These are phyloP conservation scores for Phascolomyces articulosus DNA, from an alignment of 371 early-diverging fungal species.

Conservation along the genomic window DNA sequence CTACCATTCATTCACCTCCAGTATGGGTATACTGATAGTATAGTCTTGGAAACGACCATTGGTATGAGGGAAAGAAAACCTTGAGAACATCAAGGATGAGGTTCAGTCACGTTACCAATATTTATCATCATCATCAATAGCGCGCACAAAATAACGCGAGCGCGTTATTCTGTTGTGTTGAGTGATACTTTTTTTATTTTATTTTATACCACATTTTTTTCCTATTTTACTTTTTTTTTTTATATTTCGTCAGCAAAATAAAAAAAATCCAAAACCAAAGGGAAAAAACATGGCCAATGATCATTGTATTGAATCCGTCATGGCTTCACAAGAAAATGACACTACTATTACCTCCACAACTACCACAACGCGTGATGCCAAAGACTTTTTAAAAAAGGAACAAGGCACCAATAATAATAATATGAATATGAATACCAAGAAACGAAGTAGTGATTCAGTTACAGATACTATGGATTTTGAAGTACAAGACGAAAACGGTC, in stretches of 20 bases:
- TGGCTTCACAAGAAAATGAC: constrained; percentile 1
- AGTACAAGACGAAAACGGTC: neutral
- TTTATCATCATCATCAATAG: no score
- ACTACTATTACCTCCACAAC: neutral
- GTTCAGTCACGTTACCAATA: no score
- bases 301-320: neutral
- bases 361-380: neutral
- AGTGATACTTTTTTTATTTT: no score
- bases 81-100: no score
- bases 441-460: constrained; percentile 12
- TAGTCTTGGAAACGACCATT: no score
- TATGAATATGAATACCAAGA: constrained; percentile 4
- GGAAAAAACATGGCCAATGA: neutral
- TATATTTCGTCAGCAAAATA: neutral
- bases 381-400: neutral
- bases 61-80: no score
- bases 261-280: no score
- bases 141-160: no score
- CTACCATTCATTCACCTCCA: no score
- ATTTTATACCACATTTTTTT: neutral
- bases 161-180: no score
- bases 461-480: constrained; percentile 8
- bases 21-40: no score
- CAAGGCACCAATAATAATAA: neutral
- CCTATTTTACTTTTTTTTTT: neutral